Percentiles rank a stretch among this genome's conserved stretches.
These are phyloP conservation scores for Stephanocyclus meneghinianus DNA, from an alignment of 352 stramenopile genomes.

Conservation along the genomic window DNA sequence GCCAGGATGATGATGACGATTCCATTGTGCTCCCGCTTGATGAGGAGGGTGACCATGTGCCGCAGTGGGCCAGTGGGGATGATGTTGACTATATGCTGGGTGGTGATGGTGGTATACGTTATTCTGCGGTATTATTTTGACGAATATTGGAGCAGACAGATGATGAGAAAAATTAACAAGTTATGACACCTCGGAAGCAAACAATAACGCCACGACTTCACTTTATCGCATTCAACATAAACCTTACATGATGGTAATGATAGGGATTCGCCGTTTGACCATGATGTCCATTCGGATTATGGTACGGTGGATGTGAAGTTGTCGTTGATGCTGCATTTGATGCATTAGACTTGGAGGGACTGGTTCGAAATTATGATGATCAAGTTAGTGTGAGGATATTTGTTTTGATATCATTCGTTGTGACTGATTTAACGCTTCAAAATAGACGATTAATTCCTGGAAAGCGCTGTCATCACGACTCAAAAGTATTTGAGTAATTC, in stretches of 20 bases:
- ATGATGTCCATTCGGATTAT: not conserved
- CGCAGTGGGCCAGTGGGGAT: not conserved
- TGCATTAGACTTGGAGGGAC: not conserved
- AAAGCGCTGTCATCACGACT: no score
- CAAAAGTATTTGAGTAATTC: no score
- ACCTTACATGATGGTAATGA: constrained; percentile 10
- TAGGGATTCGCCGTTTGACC: not conserved
- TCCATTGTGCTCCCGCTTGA: not conserved
- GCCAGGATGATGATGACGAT: not conserved
- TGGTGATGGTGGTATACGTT: constrained; percentile 12
- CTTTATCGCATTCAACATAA: no score
- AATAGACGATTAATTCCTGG: no score
- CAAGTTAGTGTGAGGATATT: no score
- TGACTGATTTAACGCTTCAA: no score
- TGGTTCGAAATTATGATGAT: no score
- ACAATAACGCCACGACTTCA: no score
- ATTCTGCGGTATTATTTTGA: not conserved
- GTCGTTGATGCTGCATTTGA: constrained; percentile 2
- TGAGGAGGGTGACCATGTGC: not conserved
- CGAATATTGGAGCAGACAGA: not conserved
- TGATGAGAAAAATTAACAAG: not conserved
- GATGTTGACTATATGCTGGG: not conserved
- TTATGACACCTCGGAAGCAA: not conserved
- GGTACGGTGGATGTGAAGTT: not conserved
- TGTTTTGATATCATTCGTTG: no score